These are phyloP conservation scores for Fusarium stilboides DNA, from an alignment of 2,329 filamentous ascomycete genomes.

Conservation along the genomic window DNA sequence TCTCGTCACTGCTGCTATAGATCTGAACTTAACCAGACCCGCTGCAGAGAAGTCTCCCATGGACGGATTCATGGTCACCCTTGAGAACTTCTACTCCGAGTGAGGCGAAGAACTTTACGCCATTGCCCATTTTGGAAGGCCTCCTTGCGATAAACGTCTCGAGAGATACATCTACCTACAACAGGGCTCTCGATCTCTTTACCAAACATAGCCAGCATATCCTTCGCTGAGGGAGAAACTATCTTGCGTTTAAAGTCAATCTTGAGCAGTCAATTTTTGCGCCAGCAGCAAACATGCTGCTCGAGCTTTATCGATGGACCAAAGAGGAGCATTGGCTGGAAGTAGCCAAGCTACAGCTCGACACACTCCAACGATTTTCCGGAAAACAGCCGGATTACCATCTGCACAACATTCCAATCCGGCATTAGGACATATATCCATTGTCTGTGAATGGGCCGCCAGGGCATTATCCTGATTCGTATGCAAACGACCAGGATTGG, in stretches of 20 bases:
- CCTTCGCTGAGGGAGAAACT: background rate
- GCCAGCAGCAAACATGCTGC: background rate
- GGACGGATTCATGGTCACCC: background rate
- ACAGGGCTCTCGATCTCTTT: background rate
- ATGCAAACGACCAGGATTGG: constrained; percentile 1
- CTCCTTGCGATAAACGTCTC: background rate
- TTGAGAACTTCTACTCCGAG: background rate
- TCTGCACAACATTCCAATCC: background rate
- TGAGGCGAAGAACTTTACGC: background rate
- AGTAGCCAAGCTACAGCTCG: background rate
- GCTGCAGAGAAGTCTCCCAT: background rate
- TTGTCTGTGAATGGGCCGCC: background rate
- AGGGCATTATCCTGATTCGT: background rate
- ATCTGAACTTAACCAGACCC: background rate
- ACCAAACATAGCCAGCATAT: background rate
- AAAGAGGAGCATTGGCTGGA: background rate
- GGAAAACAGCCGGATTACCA: background rate
- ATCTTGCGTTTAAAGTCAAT: background rate
- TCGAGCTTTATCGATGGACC: background rate
- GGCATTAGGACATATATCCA: background rate
- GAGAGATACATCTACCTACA: background rate
- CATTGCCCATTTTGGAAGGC: background rate
- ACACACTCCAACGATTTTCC: background rate
- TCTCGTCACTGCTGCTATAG: background rate
- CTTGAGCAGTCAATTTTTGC: background rate